These are phyloP conservation scores for Leishmania lainsoni DNA, from an alignment of 208 protist species.

Conservation along the genomic window DNA sequence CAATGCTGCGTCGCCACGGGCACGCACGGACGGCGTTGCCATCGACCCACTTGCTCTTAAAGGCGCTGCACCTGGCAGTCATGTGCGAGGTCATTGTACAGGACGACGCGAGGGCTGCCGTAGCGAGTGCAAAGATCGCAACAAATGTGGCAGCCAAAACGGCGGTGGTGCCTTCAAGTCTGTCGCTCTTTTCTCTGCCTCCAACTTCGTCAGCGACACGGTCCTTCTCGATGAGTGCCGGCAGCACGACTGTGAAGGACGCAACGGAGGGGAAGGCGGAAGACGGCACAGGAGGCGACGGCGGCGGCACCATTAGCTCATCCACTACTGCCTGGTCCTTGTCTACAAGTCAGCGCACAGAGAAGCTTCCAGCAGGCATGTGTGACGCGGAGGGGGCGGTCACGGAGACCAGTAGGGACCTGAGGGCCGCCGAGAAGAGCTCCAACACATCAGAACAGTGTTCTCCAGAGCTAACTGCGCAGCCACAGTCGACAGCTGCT, in stretches of 20 bases:
- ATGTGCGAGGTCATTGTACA: slow-evolving; percentile 48
- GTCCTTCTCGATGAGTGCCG: background rate
- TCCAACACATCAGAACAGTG: background rate
- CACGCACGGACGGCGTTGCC: slow-evolving; percentile 76
- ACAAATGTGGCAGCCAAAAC: background rate
- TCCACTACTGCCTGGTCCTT: slow-evolving; percentile 12
- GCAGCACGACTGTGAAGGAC: background rate
- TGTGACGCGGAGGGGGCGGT: background rate
- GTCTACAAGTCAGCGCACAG: slow-evolving; percentile 9
- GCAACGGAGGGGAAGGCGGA: background rate
- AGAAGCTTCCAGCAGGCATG: background rate
- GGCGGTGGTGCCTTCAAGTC: background rate
- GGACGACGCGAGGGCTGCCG: slow-evolving; percentile 15
- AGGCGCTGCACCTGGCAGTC: slow-evolving; percentile 74
- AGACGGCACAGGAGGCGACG: background rate
- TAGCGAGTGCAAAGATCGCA: background rate
- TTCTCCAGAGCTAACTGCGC: background rate
- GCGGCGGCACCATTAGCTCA: slow-evolving; percentile 13
- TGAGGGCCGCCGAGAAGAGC: background rate
- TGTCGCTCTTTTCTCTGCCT: background rate
- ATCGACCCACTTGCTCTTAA: slow-evolving; percentile 67
- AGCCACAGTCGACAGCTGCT: background rate
- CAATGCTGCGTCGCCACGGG: slow-evolving; percentile 53
- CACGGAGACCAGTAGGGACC: background rate
- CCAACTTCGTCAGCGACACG: background rate